These are phyloP conservation scores for Cladosporium sphaerospermum DNA, from an alignment of 2,329 filamentous ascomycete genomes.

Conservation along the genomic window DNA sequence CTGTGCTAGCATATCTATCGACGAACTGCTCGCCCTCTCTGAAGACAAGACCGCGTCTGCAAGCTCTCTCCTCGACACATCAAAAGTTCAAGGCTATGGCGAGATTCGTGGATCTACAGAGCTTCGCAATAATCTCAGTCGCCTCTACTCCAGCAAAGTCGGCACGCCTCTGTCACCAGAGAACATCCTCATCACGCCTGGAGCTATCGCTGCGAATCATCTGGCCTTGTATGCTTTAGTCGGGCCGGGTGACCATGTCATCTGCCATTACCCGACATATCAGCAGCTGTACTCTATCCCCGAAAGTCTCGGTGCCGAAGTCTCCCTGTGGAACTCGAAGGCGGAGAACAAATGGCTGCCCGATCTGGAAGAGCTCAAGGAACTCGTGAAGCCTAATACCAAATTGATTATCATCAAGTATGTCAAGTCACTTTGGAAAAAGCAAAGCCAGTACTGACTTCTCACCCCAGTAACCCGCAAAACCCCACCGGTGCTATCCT, in stretches of 20 bases:
- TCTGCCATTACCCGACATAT: conserved; percentile 83
- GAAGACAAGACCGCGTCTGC: conserved; percentile 45
- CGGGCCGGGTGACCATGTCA: conserved; percentile 69
- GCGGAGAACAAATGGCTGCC: conserved; percentile 61
- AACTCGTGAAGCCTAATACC: conserved; percentile 60
- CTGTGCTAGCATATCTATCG: conserved; percentile 65
- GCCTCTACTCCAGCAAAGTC: conserved; percentile 56
- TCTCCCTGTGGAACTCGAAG: conserved; percentile 68
- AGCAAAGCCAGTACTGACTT: not conserved
- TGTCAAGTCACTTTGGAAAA: not conserved
- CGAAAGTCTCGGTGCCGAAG: conserved; percentile 65
- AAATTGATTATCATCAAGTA: conserved; percentile 63
- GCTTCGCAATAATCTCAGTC: conserved; percentile 59
- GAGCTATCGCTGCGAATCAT: conserved; percentile 81
- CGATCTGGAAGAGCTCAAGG: conserved; percentile 59
- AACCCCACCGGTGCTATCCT: conserved; percentile 74
- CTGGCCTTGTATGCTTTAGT: conserved; percentile 68
- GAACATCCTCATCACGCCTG: conserved; percentile 69
- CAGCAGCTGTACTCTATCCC: conserved; percentile 78
- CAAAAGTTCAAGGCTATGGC: conserved; percentile 64
- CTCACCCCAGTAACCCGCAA: conserved; percentile 61
- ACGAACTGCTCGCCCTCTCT: conserved; percentile 57
- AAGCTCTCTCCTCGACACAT: conserved; percentile 41
- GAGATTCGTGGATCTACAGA: conserved; percentile 61
- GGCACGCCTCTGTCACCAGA: conserved; percentile 46